Conservation (phyloP, 2,329 filamentous ascomycete genomes). For the Monosporascus sp. region DNA sequence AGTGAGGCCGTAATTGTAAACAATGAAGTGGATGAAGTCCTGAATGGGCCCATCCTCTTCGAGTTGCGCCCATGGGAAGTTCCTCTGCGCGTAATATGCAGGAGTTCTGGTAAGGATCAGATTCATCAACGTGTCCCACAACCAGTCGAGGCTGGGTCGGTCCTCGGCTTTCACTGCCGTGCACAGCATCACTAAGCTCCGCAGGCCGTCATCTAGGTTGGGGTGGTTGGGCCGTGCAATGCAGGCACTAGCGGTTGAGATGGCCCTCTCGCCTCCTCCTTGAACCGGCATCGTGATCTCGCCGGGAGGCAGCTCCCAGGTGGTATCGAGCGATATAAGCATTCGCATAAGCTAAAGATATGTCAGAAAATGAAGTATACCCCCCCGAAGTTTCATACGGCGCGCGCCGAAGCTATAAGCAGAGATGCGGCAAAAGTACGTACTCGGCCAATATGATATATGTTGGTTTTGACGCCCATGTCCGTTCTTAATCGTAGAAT, state of each 20-base stretch:
- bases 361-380: not conserved
- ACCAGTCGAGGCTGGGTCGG: not conserved
- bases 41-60: too few species aligned
- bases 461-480: not conserved
- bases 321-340: not conserved
- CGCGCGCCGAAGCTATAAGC: too few species aligned
- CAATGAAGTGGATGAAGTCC: too few species aligned
- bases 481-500: not conserved
- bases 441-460: not conserved
- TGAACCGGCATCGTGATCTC: not conserved
- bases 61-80: constrained; percentile 7
- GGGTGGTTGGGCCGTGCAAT: not conserved
- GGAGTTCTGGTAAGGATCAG: not conserved
- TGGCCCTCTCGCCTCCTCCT: not conserved
- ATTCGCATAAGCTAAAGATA: not conserved
- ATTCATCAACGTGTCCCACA: not conserved
- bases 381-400: too few species aligned
- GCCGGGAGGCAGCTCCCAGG: not conserved
- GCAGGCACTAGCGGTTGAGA: not conserved
- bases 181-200: not conserved
- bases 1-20: too few species aligned
- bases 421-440: not conserved
- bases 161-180: constrained; percentile 43
- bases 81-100: not conserved
- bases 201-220: not conserved